Base-by-base conservation (phyloP, 176 grass and related monocot species). In the Triticum turgidum region DNA sequence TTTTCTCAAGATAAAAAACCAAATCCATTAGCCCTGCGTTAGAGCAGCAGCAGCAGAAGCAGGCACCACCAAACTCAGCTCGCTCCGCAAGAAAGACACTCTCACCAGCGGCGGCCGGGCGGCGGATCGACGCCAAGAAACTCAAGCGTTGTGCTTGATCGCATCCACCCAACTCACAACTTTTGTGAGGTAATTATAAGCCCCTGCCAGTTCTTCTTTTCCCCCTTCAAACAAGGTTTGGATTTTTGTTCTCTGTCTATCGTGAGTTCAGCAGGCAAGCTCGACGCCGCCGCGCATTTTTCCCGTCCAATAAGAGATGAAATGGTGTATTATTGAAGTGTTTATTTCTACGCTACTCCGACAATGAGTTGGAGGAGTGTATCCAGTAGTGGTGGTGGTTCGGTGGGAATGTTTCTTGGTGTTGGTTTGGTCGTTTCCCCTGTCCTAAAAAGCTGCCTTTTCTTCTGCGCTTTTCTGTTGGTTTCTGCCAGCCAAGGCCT, bases 371-470 rank as follows among this genome's bases (percentile, higher is more conserved):
- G 56, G 56, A 59, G 56, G 18, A 21, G 73, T 30, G 45, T 76
- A 76, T 74, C 71, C 2, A 74, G 71, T 12, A 27, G 71, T 76
- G 6, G 86, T 37, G 49, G n/a, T 20, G 79, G 75, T 83, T 83
- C 34, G 44, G 47, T 87, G 35, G 66, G 73, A 90, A 86, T 87
- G 84, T 87, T 73, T 81, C 21, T 70, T 58, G 80, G 17, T 64
- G 80, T 37, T 83, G 80, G 84, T 83, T 73, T 35, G 80, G 85
- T 87, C 85, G 42, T 83, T 87, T 75, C 68, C 68, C 76, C 83
- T 73, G 80, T 61, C 89, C 89, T 87, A 65, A 84, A 90, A 90
- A 87, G 67, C 89, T 87, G 85, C 76, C 73, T 87, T 82, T 65
- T 84, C 67, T 83, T 79, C 22, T 79, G 80, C 75, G 73, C 62